Evolutionary conservation across 352 stramenopile species (phyloP), one percentile per base, ranked within the genome.

Genomic region (Pythium utonaiense): DNA sequence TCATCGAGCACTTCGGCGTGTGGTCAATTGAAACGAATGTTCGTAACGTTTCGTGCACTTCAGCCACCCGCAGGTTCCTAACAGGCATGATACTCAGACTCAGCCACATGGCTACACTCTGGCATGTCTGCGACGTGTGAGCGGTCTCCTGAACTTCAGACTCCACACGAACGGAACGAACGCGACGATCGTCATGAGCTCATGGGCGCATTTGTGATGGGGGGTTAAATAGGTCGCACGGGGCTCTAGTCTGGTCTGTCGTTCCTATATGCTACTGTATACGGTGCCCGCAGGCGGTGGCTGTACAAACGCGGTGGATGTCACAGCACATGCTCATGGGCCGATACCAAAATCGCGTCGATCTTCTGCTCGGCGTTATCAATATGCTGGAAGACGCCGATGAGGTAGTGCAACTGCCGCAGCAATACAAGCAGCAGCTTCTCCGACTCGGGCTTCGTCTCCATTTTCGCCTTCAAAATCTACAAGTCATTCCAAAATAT

Each of bases 381-480:
- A 25, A 88, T 77, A 55, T 91, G 78, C 64, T 88, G 78, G 60
- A 91, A 91, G 8, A 79, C 80, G 49, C 76, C 73, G 24, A 85
- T 73, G 41, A 91, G 69, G 62, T 91, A 91, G 65, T 91, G 80
- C 40, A 91, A 69, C 60, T 91, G 80, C 5, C 80, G 75, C 49
- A 91, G 42, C 36, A 91, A 49, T 54, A 82, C 71, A 22, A 91
- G 60, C 65, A 88, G 51, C 25, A 67, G 27, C 27, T 48, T 44
- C 13, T 57, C 45, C n/a, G 60, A 69, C 25, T 82, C 64, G 9
- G 64, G 61, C 16, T 69, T 63, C n/a, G 62, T 57, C 64, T 80
- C 74, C 42, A 80, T 57, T 40, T 67, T 63, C 21, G 66, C 66
- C 62, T 83, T 88, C 16, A 88, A 50, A 5, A 73, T 67, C 77